These are phyloP conservation scores for Claviceps capensis DNA, from an alignment of 2,329 filamentous ascomycete genomes.

Conservation along the genomic window DNA sequence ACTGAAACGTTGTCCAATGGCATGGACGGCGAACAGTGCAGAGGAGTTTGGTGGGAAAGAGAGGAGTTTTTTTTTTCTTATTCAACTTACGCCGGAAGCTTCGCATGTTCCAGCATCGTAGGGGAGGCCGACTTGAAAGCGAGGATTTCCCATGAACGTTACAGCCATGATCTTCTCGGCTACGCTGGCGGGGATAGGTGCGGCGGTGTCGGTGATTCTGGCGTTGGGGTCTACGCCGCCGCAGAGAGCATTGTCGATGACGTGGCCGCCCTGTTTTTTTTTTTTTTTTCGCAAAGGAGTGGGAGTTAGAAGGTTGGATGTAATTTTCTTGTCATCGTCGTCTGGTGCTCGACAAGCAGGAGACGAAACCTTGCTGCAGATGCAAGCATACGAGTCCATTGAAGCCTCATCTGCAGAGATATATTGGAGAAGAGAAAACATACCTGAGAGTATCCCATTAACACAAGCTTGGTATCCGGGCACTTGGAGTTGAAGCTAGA, in stretches of 20 bases:
- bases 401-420: no score
- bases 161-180: slow-evolving; percentile 45
- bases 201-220: slow-evolving; percentile 28
- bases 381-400: no score
- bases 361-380: no score
- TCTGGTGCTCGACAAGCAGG: no score
- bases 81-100: neutral
- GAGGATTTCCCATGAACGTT: slow-evolving; percentile 52
- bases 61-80: no score
- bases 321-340: no score
- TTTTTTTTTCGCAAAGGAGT: neutral
- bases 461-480: slow-evolving; percentile 41
- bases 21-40: neutral
- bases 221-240: slow-evolving; percentile 39
- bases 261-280: slow-evolving; percentile 40
- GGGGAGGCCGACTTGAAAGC: slow-evolving; percentile 37
- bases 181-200: slow-evolving; percentile 30
- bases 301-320: neutral
- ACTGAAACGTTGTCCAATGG: neutral
- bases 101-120: slow-evolving; percentile 35
- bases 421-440: neutral
- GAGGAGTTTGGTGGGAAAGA: neutral
- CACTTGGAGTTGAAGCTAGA: slow-evolving; percentile 43
- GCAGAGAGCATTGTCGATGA: slow-evolving; percentile 50
- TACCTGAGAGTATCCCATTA: slow-evolving; percentile 50